Evolutionary conservation across 73 alveolate species (phyloP).

Genomic region (Paramecium pentaurelia): DNA sequence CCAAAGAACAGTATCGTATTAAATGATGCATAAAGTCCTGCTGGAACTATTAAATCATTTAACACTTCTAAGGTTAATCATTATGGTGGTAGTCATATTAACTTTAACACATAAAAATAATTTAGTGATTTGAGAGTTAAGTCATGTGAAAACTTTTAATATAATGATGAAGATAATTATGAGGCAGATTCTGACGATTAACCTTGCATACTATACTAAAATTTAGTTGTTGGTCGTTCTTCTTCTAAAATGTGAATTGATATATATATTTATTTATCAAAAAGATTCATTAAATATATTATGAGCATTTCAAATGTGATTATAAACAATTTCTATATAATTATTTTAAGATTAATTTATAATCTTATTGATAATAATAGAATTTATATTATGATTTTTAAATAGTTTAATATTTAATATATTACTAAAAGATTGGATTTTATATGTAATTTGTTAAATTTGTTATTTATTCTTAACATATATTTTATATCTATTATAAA

Average conservation of each 20-base stretch:
- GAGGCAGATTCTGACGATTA: background rate
- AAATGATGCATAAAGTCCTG: background rate
- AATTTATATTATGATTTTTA: too few species aligned
- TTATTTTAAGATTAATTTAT: too few species aligned
- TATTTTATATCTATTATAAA: background rate
- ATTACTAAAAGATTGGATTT: too few species aligned
- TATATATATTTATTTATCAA: background rate
- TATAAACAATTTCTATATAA: background rate
- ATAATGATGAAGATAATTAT: background rate
- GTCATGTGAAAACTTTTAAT: background rate
- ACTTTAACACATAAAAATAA: background rate
- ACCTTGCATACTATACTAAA: background rate
- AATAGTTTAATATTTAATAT: too few species aligned
- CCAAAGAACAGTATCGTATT: background rate
- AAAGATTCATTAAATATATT: background rate
- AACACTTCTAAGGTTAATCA: slow-evolving; percentile 23
- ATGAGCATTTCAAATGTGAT: background rate
- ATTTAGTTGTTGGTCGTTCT: slow-evolving; percentile 19
- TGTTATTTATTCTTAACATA: too few species aligned
- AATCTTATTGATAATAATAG: too few species aligned
- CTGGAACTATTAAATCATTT: background rate
- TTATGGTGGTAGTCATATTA: background rate
- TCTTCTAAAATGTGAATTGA: slow-evolving; percentile 1
- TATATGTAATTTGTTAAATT: too few species aligned
- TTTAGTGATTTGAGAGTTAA: background rate